Conservation (phyloP, 768 basidiomycete genomes). For the Chiua virens region DNA sequence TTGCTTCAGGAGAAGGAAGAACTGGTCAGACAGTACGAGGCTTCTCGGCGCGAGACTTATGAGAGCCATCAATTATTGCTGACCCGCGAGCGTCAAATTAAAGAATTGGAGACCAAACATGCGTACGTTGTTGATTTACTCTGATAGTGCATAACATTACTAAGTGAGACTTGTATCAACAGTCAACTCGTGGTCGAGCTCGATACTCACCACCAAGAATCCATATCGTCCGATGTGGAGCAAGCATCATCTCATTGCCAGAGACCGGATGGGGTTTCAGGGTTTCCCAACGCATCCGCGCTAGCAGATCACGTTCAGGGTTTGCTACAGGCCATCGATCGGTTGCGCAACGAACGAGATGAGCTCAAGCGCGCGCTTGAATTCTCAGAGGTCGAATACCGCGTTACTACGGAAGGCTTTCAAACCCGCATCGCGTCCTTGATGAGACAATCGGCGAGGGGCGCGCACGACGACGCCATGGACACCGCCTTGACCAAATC, state of each 20-base stretch:
- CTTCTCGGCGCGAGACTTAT: conserved; percentile 34
- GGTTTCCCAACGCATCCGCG: conserved; percentile 19
- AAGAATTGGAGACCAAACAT: conserved; percentile 23
- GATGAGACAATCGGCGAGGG: conserved; percentile 25
- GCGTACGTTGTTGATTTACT: conserved; percentile 22
- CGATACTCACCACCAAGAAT: not conserved
- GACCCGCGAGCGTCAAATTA: conserved; percentile 24
- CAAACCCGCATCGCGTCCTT: conserved; percentile 46
- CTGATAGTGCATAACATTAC: not conserved
- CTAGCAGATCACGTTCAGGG: conserved; percentile 48
- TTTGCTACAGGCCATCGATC: conserved; percentile 61
- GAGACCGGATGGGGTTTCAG: not conserved
- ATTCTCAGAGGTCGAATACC: conserved; percentile 67
- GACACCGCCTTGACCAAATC: conserved; percentile 1
- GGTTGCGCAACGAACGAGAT: conserved; percentile 68
- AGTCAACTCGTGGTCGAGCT: conserved; percentile 25
- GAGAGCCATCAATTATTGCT: conserved; percentile 20
- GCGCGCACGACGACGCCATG: conserved; percentile 15
- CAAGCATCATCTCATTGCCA: not conserved
- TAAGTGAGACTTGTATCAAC: not conserved
- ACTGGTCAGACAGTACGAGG: conserved; percentile 44
- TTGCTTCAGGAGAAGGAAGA: conserved; percentile 58
- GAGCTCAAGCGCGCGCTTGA: conserved; percentile 59
- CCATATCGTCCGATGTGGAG: not conserved
- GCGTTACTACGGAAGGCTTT: conserved; percentile 59